These are phyloP conservation scores for Pulveroboletus sp. DNA, from an alignment of 1,284 basidiomycete species.

Conservation along the genomic window DNA sequence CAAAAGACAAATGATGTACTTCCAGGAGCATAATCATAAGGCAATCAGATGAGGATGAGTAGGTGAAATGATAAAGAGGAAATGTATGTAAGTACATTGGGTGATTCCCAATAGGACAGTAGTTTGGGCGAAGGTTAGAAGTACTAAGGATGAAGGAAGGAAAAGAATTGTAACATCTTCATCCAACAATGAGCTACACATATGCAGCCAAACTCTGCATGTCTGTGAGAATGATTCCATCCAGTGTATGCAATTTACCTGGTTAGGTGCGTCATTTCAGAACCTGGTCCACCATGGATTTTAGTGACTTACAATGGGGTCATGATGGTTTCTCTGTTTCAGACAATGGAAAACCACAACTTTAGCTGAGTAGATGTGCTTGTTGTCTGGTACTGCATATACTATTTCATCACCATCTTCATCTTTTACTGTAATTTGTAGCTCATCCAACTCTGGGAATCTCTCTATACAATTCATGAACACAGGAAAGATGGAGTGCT, in stretches of 20 bases:
- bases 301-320: not conserved
- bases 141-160: no score
- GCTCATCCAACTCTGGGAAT: not conserved
- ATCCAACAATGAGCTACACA: not conserved
- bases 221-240: not conserved
- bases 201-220: not conserved
- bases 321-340: not conserved
- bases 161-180: no score
- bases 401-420: not conserved
- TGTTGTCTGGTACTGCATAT: not conserved
- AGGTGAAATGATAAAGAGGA: no score
- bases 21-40: no score
- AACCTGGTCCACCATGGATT: not conserved
- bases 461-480: not conserved
- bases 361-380: not conserved
- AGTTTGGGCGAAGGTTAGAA: no score
- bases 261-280: not conserved
- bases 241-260: not conserved
- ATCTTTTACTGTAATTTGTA: not conserved
- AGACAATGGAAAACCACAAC: not conserved
- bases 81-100: no score
- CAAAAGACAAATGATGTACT: no score
- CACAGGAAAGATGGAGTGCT: not conserved
- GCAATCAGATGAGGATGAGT: no score
- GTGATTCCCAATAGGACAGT: no score